Conservation (phyloP, 2,329 filamentous ascomycete genomes). For the Penicillium sp. region DNA sequence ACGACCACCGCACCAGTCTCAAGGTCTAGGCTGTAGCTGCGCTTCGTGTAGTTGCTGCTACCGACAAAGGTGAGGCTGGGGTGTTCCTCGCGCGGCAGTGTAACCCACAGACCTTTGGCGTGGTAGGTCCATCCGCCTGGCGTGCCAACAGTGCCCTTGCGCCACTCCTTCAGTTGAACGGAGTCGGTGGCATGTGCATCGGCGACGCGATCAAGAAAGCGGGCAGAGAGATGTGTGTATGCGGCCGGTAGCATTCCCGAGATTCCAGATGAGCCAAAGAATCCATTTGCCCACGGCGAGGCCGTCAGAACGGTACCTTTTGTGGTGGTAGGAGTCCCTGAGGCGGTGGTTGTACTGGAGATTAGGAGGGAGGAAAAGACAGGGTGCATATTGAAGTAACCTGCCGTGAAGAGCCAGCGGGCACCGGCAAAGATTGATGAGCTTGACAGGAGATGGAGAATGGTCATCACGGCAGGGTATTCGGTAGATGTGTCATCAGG, state of each 20-base stretch:
- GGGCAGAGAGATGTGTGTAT: constrained; percentile 82
- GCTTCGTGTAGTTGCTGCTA: constrained; percentile 92
- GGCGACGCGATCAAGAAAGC: constrained; percentile 67
- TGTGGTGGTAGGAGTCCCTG: constrained; percentile 31
- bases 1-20: constrained; percentile 86
- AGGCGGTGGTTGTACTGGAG: constrained; percentile 54
- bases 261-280: constrained; percentile 82
- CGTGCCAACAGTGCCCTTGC: constrained; percentile 73
- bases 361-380: constrained; percentile 77
- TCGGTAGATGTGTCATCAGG: constrained; percentile 78
- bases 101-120: constrained; percentile 92
- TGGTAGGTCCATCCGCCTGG: constrained; percentile 95
- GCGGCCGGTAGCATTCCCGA: constrained; percentile 88
- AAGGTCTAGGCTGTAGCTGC: constrained; percentile 87
- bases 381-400: constrained; percentile 96
- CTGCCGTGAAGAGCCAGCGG: constrained; percentile 93
- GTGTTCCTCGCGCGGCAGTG: constrained; percentile 55
- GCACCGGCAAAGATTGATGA: constrained; percentile 62
- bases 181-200: constrained; percentile 53
- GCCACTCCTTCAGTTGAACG: constrained; percentile 83
- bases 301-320: constrained; percentile 85
- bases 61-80: constrained; percentile 82
- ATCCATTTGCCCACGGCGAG: constrained; percentile 90
- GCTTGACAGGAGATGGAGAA: constrained; percentile 66
- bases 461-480: constrained; percentile 71